Evolutionary conservation across 192 early-diverging fungal species (phyloP).

Genomic region (Podila minutissima): DNA sequence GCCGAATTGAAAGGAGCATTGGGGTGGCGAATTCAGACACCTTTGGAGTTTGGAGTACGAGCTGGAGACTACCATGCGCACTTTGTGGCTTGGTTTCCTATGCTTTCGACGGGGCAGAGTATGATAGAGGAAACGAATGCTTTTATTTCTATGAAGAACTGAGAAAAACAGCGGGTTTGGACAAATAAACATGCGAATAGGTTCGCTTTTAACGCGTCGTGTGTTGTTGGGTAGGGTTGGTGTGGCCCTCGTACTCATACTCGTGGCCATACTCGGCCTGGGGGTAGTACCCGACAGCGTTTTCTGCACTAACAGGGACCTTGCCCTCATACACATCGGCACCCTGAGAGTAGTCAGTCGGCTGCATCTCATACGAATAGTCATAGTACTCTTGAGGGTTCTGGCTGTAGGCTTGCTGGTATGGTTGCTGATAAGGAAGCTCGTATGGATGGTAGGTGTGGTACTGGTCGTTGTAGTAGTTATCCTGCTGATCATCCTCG

Average conservation of each 20-base stretch:
- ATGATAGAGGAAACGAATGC: no score
- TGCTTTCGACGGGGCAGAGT: no score
- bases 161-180: background rate
- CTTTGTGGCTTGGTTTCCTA: no score
- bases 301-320: no score
- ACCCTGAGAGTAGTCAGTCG: background rate
- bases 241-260: background rate
- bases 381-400: background rate
- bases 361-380: background rate
- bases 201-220: background rate
- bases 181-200: background rate
- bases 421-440: background rate
- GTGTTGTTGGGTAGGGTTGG: background rate
- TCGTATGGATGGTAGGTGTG: background rate
- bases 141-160: background rate
- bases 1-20: background rate
- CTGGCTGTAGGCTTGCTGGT: background rate
- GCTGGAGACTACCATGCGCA: no score
- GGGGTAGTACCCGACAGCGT: background rate
- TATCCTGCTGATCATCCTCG: background rate
- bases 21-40: no score
- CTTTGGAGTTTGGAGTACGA: no score
- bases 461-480: slow-evolving; percentile 1
- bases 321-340: background rate
- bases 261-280: background rate